These are phyloP conservation scores for Decorospora gaudefroyi DNA, from an alignment of 2,329 filamentous ascomycete species.

Conservation along the genomic window DNA sequence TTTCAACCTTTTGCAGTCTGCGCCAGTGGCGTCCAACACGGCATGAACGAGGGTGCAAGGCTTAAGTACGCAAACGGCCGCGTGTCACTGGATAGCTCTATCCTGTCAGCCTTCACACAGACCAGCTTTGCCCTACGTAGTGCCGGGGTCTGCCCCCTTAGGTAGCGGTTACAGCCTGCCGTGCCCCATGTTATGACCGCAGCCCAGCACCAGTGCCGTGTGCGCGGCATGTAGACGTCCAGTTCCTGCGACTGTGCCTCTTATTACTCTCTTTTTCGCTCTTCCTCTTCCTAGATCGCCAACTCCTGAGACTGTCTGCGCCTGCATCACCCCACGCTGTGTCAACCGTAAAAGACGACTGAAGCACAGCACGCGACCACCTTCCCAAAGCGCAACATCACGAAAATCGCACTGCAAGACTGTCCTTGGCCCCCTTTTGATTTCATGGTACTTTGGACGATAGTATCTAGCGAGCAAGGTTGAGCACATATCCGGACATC, in stretches of 20 bases:
- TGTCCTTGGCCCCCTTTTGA: background rate
- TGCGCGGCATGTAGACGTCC: conserved; percentile 8
- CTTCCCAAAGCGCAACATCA: conserved; percentile 4
- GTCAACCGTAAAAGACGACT: background rate
- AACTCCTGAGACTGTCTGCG: conserved; percentile 1
- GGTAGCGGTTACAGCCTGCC: no score
- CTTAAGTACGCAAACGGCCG: conserved; percentile 21
- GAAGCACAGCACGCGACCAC: conserved; percentile 15
- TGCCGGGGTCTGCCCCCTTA: no score
- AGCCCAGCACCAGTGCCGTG: conserved; percentile 4
- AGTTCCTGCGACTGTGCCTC: background rate
- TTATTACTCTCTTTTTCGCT: background rate
- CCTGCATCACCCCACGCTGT: conserved; percentile 5
- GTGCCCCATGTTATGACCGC: conserved; percentile 1
- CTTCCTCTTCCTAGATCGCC: background rate
- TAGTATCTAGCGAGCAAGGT: background rate
- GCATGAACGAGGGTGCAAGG: conserved; percentile 11
- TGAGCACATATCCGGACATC: background rate
- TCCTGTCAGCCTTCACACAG: conserved; percentile 7
- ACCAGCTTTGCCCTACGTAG: conserved; percentile 3
- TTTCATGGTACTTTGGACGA: background rate
- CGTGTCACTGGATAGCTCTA: conserved; percentile 20
- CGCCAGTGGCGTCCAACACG: no score
- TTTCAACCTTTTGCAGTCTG: no score
- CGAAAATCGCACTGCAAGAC: background rate